Percentiles rank a stretch among this genome's conserved stretches.
These are phyloP conservation scores for Venturia nashicola DNA, from an alignment of 2,329 filamentous ascomycete genomes.

Conservation along the genomic window DNA sequence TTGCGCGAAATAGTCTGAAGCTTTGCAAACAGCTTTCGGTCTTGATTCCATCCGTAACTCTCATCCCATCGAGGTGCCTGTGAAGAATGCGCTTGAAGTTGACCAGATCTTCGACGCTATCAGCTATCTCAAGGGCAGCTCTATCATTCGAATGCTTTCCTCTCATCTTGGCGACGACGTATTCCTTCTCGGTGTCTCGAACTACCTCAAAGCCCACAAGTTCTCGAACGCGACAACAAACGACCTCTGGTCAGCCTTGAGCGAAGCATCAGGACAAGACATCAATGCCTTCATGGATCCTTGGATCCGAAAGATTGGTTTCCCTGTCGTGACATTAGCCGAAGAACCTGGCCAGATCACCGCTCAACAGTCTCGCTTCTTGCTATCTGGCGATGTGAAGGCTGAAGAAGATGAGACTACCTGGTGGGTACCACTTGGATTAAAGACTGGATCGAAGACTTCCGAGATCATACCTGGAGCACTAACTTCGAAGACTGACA, in stretches of 20 bases:
- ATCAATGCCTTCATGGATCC: conserved; percentile 80
- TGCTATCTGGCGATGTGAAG: conserved; percentile 83
- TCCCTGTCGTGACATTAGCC: conserved; percentile 75
- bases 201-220: conserved; percentile 77
- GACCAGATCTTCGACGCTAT: conserved; percentile 98
- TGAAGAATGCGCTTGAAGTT: conserved; percentile 85
- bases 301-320: conserved; percentile 94
- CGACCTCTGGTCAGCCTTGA: conserved; percentile 81
- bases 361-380: conserved; percentile 76
- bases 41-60: conserved; percentile 84
- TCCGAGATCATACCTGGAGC: conserved; percentile 52
- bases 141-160: conserved; percentile 91
- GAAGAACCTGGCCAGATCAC: conserved; percentile 75
- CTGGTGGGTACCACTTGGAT: conserved; percentile 89
- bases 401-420: conserved; percentile 80
- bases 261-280: conserved; percentile 76
- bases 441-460: conserved; percentile 57
- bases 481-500: conserved; percentile 65
- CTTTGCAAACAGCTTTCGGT: conserved; percentile 80
- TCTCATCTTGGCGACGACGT: conserved; percentile 76
- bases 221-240: conserved; percentile 86
- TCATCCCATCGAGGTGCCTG: conserved; percentile 91
- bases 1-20: conserved; percentile 54
- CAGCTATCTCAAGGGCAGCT: conserved; percentile 92
- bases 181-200: conserved; percentile 81